Base-by-base conservation (phyloP, 345 rosid species). In the Populus ilicifolia region DNA sequence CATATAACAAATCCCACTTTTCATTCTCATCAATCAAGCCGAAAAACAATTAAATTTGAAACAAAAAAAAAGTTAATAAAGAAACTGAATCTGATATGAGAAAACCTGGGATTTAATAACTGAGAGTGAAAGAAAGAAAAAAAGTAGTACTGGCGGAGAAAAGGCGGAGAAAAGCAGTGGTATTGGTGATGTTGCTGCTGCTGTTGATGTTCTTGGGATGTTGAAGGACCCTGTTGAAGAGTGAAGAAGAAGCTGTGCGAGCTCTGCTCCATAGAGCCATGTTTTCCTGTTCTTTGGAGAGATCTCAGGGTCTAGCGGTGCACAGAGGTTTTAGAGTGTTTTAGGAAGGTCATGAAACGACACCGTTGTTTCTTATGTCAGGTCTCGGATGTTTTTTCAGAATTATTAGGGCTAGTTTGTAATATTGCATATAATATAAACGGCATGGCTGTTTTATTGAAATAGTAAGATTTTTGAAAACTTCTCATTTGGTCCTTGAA, bases 251-350 rank as follows among this genome's bases (percentile, higher is more conserved):
- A 69, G 72, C 79, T 29, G 67, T 35, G 27, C 79, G 50, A 65
- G 72, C 76, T 66, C 77, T 10, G 10, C 68, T 68, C 83, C 83
- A 81, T 56, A 80, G 69, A 76, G 77, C 70, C 83, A 80, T 80
- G 4, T 29, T 41, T 63, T 27, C 64, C 75, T 44, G 36, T 29
- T 23, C 29, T 10, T 0, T 9, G 64, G 64, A 4, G 64, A 1
- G 27, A 23, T n/a, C 29, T 8, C 25, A 9, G 14, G 11, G 23
- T n/a, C 63, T 56, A 56, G 63, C 5, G 10, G 27, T 56, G 14
- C 50, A 12, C 16, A 46, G 50, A 1, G 63, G 64, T 23, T 59
- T 59, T 59, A 0, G 16, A n/a, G 64, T n/a, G 64, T 23, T 1
- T 59, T n/a, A 8, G 50, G 50, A 23, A 23, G 64, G 4, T n/a